Evolutionary conservation across 2,329 filamentous ascomycete genomes (phyloP).

Genomic region (Claviceps cyperi): DNA sequence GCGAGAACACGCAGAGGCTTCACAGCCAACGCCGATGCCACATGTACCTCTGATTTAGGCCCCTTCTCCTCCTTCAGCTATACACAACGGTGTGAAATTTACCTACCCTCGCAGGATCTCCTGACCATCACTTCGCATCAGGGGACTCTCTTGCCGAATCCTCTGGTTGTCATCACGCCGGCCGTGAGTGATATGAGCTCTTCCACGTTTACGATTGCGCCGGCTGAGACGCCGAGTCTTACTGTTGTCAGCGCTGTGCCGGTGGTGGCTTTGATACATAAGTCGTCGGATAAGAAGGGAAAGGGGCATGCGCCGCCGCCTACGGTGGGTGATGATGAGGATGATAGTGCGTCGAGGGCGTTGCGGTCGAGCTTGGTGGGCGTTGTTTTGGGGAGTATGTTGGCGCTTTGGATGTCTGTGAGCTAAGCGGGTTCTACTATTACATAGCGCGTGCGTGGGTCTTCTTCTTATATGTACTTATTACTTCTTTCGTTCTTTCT

Average conservation of each 20-base stretch:
- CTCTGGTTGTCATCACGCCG: background rate
- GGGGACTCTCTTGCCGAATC: background rate
- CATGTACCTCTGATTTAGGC: slow-evolving; percentile 6
- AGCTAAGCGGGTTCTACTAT: background rate
- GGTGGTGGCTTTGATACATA: slow-evolving; percentile 8
- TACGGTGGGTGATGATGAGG: background rate
- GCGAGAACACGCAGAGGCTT: slow-evolving; percentile 7
- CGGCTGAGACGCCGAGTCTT: background rate
- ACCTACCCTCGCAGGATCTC: background rate
- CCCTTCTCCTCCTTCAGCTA: background rate
- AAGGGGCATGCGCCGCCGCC: background rate
- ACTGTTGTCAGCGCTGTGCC: slow-evolving; percentile 4
- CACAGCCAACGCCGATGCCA: background rate
- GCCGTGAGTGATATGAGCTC: background rate
- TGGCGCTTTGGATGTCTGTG: background rate
- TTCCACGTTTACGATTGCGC: background rate
- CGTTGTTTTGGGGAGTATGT: background rate
- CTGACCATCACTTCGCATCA: background rate
- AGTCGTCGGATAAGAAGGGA: slow-evolving; percentile 6
- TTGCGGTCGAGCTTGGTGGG: background rate
- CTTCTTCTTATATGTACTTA: background rate
- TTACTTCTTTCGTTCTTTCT: background rate
- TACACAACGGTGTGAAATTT: background rate
- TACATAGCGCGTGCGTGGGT: no score
- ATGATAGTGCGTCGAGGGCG: background rate